These are phyloP conservation scores for Diospyros kaki DNA, from an alignment of 148 eudicot genomes.

Conservation along the genomic window DNA sequence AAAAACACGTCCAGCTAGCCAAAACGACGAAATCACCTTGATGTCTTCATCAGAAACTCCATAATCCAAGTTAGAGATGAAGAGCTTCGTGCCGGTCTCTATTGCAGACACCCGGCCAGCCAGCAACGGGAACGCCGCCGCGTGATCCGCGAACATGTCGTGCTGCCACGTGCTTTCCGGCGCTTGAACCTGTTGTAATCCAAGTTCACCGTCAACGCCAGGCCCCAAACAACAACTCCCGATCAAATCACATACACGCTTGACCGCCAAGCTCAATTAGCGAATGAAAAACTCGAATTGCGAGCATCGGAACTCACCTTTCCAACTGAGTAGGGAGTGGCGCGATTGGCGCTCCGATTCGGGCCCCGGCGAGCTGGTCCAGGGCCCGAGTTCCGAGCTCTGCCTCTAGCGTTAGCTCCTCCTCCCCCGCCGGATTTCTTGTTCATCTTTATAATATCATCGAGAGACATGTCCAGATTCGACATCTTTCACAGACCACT, in stretches of 20 bases:
- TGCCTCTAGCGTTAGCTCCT: slow-evolving; percentile 25
- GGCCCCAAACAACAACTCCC: not conserved
- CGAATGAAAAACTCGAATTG: not conserved
- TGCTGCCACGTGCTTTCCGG: slow-evolving; percentile 61
- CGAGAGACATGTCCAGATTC: slow-evolving; percentile 59
- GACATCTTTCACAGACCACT: slow-evolving; percentile 28
- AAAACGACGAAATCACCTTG: slow-evolving; percentile 30
- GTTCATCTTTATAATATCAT: slow-evolving; percentile 65
- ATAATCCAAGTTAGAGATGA: slow-evolving; percentile 60
- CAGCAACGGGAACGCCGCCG: slow-evolving; percentile 6
- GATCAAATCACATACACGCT: not conserved
- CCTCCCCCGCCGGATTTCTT: slow-evolving; percentile 34
- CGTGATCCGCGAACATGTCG: slow-evolving; percentile 46
- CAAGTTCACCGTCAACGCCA: not conserved
- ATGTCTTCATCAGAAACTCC: slow-evolving; percentile 64
- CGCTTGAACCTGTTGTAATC: slow-evolving; percentile 30
- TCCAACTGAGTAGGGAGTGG: slow-evolving; percentile 40
- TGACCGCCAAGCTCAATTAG: no score
- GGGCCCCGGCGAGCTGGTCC: slow-evolving; percentile 47
- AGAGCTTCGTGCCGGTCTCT: slow-evolving; percentile 67
- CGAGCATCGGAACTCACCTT: slow-evolving; percentile 21
- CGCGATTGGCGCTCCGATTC: slow-evolving; percentile 38
- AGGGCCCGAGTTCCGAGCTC: slow-evolving; percentile 28
- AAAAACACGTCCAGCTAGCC: not conserved
- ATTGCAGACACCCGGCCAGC: slow-evolving; percentile 36